Conservation (phyloP, 441 rosid species). For the Cnidoscolus chayamansa region DNA sequence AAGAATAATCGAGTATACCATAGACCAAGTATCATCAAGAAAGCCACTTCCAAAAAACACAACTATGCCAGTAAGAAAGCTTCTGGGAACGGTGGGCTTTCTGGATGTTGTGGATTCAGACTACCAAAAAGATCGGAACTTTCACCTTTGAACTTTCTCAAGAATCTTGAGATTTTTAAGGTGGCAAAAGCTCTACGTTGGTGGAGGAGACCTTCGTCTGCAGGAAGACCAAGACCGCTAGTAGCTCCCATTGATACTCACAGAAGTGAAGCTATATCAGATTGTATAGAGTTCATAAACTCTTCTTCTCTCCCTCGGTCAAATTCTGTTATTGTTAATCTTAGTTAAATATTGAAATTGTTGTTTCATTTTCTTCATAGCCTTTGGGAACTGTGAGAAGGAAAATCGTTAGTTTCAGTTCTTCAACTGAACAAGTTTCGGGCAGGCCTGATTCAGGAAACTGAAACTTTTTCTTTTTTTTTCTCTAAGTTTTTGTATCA, state of each 20-base stretch:
- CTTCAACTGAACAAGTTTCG: too few relatives aligned
- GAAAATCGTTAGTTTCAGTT: too few relatives aligned
- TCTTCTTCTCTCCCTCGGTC: conserved; percentile 51
- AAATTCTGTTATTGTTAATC: conserved; percentile 24
- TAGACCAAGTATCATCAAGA: conserved; percentile 30
- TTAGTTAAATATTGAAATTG: too few relatives aligned
- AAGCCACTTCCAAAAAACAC: conserved; percentile 24
- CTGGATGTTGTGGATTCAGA: conserved; percentile 48
- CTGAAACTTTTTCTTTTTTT: too few relatives aligned
- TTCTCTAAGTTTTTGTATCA: too few relatives aligned
- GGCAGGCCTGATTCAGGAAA: too few relatives aligned
- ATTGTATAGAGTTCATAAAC: conserved; percentile 78
- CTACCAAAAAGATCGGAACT: conserved; percentile 38
- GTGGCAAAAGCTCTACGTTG: conserved; percentile 37
- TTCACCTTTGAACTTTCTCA: conserved; percentile 45
- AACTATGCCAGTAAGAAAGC: conserved; percentile 12
- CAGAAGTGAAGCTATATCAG: conserved; percentile 60
- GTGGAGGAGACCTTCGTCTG: conserved; percentile 37
- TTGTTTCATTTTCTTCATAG: too few relatives aligned
- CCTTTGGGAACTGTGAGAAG: too few relatives aligned
- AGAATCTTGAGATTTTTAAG: conserved; percentile 36
- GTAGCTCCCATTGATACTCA: conserved; percentile 44
- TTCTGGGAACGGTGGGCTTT: conserved; percentile 26
- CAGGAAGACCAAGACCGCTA: conserved; percentile 37
- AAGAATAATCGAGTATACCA: conserved; percentile 23